Evolutionary conservation across 106 monocot species (phyloP).

Genomic region (Dendrobium nobile): DNA sequence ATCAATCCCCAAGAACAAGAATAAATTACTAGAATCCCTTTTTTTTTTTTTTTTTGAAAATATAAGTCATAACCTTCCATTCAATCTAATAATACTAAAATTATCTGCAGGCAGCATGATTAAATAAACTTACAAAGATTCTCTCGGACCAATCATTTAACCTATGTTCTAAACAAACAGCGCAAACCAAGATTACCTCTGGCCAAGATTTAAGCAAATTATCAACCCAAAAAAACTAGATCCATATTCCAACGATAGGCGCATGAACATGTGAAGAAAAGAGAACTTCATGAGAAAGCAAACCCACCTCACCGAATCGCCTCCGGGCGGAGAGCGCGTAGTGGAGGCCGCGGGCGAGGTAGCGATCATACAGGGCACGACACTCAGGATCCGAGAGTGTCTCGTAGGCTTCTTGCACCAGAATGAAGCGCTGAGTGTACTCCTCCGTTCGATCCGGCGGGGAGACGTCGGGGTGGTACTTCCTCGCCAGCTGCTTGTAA

Average conservation of each 20-base stretch:
- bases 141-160: not conserved
- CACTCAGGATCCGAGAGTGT: slow-evolving; percentile 80
- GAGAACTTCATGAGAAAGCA: not conserved
- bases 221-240: too few relatives aligned
- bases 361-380: slow-evolving; percentile 63
- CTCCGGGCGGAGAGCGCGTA: slow-evolving; percentile 46
- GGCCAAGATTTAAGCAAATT: too few relatives aligned
- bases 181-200: too few relatives aligned
- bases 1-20: not conserved
- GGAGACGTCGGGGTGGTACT: slow-evolving; percentile 37
- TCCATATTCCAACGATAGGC: not conserved
- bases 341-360: slow-evolving; percentile 48
- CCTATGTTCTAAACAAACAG: not conserved
- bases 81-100: not conserved
- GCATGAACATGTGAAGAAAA: not conserved
- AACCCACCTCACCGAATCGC: slow-evolving; percentile 39
- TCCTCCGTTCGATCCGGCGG: slow-evolving; percentile 42
- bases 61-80: too few relatives aligned
- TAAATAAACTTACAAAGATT: not conserved
- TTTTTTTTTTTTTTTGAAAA: too few relatives aligned
- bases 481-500: slow-evolving; percentile 34
- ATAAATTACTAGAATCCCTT: not conserved
- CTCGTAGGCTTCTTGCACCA: slow-evolving; percentile 67
- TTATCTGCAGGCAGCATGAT: not conserved
- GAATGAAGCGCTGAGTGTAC: slow-evolving; percentile 57